Evolutionary conservation across 257 asterid genomes (phyloP).

Genomic region (Knoxia roxburghii): DNA sequence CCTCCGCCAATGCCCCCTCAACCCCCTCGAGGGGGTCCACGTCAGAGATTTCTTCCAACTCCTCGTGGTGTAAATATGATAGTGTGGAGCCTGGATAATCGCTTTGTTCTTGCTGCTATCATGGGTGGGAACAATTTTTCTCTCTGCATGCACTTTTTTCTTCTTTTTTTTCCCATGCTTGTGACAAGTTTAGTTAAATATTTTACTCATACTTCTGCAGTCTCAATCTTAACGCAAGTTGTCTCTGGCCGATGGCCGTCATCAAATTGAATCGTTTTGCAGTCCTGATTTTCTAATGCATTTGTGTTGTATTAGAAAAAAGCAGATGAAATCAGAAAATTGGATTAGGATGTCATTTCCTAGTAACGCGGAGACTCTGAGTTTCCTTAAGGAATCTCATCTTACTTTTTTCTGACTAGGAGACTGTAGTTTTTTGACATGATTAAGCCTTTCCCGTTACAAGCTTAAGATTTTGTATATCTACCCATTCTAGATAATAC

Average conservation of each 20-base stretch:
- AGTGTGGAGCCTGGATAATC: conserved; percentile 97
- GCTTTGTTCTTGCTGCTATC: conserved; percentile 98
- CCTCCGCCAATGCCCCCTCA: conserved; percentile 99
- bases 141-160: not conserved
- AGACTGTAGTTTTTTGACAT: not conserved
- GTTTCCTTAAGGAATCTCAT: no score
- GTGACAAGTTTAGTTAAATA: no score
- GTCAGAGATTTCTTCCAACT: conserved; percentile 95
- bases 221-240: not conserved
- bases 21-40: conserved; percentile 98
- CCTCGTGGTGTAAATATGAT: conserved; percentile 99
- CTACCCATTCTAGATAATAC: not conserved
- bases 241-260: not conserved
- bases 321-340: not conserved
- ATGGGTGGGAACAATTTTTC: conserved; percentile 91
- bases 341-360: not conserved
- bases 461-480: not conserved
- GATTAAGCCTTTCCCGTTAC: not conserved
- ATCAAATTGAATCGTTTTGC: not conserved
- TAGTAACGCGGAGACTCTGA: no score
- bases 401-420: no score
- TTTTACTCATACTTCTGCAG: no score
- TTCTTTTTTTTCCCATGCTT: no score
- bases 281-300: not conserved
- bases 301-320: not conserved